Evolutionary conservation across 192 early-diverging fungal genomes (phyloP).

Genomic region (Backusella circina): DNA sequence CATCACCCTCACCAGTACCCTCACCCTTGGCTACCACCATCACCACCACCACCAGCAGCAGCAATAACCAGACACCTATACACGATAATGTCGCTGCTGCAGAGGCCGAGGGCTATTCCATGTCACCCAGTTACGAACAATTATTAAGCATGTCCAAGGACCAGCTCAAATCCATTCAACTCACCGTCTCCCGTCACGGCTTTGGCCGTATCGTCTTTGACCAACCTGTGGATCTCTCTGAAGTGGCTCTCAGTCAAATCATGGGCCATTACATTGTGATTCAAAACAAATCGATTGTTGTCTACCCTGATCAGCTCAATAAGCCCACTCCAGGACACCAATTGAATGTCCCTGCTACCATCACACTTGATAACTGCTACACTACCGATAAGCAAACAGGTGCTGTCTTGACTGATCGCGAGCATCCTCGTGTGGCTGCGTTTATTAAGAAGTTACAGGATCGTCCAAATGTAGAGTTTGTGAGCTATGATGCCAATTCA

Average conservation of each 20-base stretch:
- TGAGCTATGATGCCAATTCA: slow-evolving; percentile 64
- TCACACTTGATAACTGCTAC: slow-evolving; percentile 81
- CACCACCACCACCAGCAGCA: too few species aligned
- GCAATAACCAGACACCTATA: not conserved
- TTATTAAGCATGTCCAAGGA: slow-evolving; percentile 64
- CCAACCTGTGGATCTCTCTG: slow-evolving; percentile 79
- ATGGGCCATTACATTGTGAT: slow-evolving; percentile 81
- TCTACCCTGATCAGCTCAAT: slow-evolving; percentile 78
- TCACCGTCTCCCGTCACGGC: slow-evolving; percentile 64
- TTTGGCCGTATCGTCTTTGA: slow-evolving; percentile 78
- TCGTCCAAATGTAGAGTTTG: slow-evolving; percentile 76
- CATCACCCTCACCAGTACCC: not conserved
- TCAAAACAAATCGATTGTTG: slow-evolving; percentile 57
- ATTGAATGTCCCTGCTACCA: slow-evolving; percentile 81
- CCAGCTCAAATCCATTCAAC: slow-evolving; percentile 69
- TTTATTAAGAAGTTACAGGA: slow-evolving; percentile 67
- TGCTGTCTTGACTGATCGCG: slow-evolving; percentile 57
- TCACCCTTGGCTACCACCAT: not conserved
- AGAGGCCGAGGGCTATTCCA: slow-evolving; percentile 59
- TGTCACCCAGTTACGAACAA: slow-evolving; percentile 69
- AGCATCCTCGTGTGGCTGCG: slow-evolving; percentile 64
- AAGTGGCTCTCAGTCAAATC: slow-evolving; percentile 56
- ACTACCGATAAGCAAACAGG: slow-evolving; percentile 76
- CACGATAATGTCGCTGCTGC: not conserved
- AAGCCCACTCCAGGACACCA: slow-evolving; percentile 84